A percentile compares a stretch with the other conserved stretches of the same genome.
Conservation (phyloP, 2,329 filamentous ascomycete genomes). For the Zymoseptoria crescenta region DNA sequence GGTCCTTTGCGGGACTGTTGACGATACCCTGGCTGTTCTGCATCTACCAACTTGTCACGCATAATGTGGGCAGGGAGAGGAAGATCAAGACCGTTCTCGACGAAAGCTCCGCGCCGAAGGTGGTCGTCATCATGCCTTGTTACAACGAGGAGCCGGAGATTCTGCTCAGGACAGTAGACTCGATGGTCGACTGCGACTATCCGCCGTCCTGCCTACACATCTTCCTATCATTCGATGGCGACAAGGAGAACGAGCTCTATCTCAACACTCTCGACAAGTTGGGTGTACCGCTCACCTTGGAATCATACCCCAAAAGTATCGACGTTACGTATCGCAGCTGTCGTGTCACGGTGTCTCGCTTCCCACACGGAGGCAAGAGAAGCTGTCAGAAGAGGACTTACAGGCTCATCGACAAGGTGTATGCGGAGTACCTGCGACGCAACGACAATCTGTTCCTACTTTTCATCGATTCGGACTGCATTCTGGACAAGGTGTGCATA, state of each 20-base stretch:
- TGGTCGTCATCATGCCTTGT: slow-evolving; percentile 93
- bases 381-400: slow-evolving; percentile 87
- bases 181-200: slow-evolving; percentile 88
- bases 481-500: slow-evolving; percentile 80
- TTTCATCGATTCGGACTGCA: slow-evolving; percentile 96
- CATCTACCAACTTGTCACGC: slow-evolving; percentile 82
- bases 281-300: slow-evolving; percentile 68
- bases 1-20: slow-evolving; percentile 77
- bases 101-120: slow-evolving; percentile 79
- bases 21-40: slow-evolving; percentile 89
- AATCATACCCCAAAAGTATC: slow-evolving; percentile 79
- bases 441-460: slow-evolving; percentile 92
- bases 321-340: slow-evolving; percentile 77
- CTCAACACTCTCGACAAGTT: slow-evolving; percentile 77
- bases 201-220: slow-evolving; percentile 87
- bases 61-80: slow-evolving; percentile 72
- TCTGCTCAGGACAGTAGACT: slow-evolving; percentile 78
- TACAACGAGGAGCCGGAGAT: slow-evolving; percentile 86
- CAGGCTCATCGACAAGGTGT: slow-evolving; percentile 87
- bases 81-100: slow-evolving; percentile 78
- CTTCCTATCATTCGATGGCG: slow-evolving; percentile 91
- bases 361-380: slow-evolving; percentile 87
- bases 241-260: slow-evolving; percentile 80
- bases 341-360: slow-evolving; percentile 82
- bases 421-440: slow-evolving; percentile 72